Evolutionary conservation across 805 yeast genomes (phyloP).

Genomic region (Spathaspora boniae): DNA sequence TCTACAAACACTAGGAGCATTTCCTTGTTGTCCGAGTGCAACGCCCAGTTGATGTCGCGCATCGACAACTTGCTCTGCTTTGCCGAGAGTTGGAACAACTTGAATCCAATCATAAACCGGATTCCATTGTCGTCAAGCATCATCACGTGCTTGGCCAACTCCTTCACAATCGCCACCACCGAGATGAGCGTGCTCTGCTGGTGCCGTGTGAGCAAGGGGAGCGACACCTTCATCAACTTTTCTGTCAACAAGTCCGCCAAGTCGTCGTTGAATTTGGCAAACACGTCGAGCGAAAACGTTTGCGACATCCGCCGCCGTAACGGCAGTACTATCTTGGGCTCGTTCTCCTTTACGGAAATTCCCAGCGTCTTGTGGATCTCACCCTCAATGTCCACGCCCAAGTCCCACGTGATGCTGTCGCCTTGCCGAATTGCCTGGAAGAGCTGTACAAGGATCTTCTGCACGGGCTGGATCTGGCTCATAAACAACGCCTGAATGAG

Average conservation of each 20-base stretch:
- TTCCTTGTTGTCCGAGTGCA: conserved; percentile 77
- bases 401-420: conserved; percentile 29
- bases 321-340: neutral
- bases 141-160: conserved; percentile 43
- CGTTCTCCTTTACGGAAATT: conserved; percentile 1
- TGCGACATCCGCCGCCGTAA: conserved; percentile 7
- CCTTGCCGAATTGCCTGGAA: conserved; percentile 47
- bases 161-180: conserved; percentile 60
- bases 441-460: conserved; percentile 52
- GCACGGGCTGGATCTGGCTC: conserved; percentile 53
- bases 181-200: conserved; percentile 82
- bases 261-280: conserved; percentile 34
- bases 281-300: conserved; percentile 18
- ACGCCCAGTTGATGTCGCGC: conserved; percentile 86
- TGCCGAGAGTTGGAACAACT: conserved; percentile 50
- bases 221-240: conserved; percentile 56
- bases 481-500: conserved; percentile 70
- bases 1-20: conserved; percentile 51
- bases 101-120: conserved; percentile 67
- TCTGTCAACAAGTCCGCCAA: conserved; percentile 52
- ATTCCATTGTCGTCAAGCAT: conserved; percentile 63
- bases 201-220: conserved; percentile 85
- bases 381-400: conserved; percentile 22
- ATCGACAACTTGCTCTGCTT: conserved; percentile 57
- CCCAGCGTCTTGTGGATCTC: conserved; percentile 14